Evolutionary conservation across 352 stramenopile species (phyloP), one percentile per base, ranked within the genome.

Genomic region (Pythium grandisporangium): DNA sequence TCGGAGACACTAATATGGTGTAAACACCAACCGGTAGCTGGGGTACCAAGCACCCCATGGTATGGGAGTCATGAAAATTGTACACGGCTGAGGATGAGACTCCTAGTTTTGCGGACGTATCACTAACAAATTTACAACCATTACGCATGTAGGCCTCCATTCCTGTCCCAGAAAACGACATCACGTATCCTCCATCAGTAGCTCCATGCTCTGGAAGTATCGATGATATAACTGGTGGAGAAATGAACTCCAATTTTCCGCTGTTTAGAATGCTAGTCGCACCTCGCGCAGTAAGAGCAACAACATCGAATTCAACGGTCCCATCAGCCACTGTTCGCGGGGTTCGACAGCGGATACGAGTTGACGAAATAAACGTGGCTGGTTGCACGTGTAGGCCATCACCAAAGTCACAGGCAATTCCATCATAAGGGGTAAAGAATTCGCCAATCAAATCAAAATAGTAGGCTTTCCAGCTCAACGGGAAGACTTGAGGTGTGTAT

Each of bases 401-500:
- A 3, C 37, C 45, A 41, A 61, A 61, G 12, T 49, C 41, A 40
- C 53, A 61, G 1, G 10, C 25, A 16, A 61, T 33, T 23, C 11
- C 23, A 22, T 16, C 21, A 17, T n/a, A 13, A 1, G 53, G 41
- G 4, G 53, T 45, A 44, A 61, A 55, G 17, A 27, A 37, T 12
- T 29, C 30, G 5, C 53, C 53, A 27, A 48, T 46, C 4, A 61
- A 19, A 10, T 61, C 46, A n/a, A 61, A 22, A 1, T 22, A 8
- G n/a, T 33, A 48, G 19, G n/a, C n/a, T n/a, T 21, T 32, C 5
- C 25, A 16, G 29, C 37, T 23, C 12, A 53, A 21, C 13, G 42
- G 45, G 23, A 61, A 55, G 19, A 61, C 26, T 41, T 61, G 53
- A 16, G 53, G 53, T 1, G 35, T 37, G 42, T 51, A 61, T 13